These are phyloP conservation scores for Collybia sp. DNA, from an alignment of 768 basidiomycete species.

Conservation along the genomic window DNA sequence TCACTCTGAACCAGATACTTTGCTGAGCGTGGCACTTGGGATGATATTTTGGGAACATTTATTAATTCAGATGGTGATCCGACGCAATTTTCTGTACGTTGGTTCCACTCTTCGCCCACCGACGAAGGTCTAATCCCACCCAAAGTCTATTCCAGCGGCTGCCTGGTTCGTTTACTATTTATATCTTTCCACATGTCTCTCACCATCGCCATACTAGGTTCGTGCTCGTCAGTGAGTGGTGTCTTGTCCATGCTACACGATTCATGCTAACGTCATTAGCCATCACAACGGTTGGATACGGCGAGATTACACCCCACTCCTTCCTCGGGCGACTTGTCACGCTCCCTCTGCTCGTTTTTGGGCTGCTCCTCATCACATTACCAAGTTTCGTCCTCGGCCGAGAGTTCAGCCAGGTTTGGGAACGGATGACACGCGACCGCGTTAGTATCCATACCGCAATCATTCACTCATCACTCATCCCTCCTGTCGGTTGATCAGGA, in stretches of 20 bases:
- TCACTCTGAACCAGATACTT: constrained; percentile 56
- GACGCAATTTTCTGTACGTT: constrained; percentile 65
- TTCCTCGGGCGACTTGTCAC: constrained; percentile 85
- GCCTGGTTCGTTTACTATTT: constrained; percentile 51
- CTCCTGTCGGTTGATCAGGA: constrained; percentile 6
- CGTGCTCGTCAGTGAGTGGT: constrained; percentile 69
- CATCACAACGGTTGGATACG: constrained; percentile 88
- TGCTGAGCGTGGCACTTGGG: constrained; percentile 89
- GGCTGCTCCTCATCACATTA: constrained; percentile 83
- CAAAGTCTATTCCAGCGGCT: constrained; percentile 42
- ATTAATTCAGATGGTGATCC: constrained; percentile 84
- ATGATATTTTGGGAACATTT: constrained; percentile 72
- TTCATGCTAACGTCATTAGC: constrained; percentile 34
- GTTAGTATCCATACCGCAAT: constrained; percentile 20
- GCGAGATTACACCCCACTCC: constrained; percentile 86
- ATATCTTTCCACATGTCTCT: not conserved
- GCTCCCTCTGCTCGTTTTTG: constrained; percentile 81
- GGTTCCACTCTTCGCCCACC: not conserved
- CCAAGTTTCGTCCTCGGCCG: constrained; percentile 90
- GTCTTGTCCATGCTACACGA: not conserved
- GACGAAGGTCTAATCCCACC: not conserved
- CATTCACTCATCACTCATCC: not conserved
- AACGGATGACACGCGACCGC: constrained; percentile 58
- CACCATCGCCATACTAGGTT: constrained; percentile 37
- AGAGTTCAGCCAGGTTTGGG: constrained; percentile 90